These are phyloP conservation scores for Salvia sclarea DNA, from an alignment of 305 asterid species.

Conservation along the genomic window DNA sequence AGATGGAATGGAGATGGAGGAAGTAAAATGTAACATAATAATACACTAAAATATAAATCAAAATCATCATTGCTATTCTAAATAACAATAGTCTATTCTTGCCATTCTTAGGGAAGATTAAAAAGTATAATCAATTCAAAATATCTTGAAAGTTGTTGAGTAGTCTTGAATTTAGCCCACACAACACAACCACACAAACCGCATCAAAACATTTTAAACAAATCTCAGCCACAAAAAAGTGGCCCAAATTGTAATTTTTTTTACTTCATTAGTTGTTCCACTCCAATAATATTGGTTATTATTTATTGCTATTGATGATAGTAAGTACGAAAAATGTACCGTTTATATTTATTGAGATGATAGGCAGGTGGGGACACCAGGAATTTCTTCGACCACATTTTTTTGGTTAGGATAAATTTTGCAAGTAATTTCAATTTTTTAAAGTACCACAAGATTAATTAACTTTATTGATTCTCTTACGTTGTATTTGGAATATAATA, in stretches of 20 bases:
- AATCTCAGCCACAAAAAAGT: constrained; percentile 33
- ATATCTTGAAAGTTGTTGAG: constrained; percentile 33
- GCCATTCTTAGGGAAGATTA: not conserved
- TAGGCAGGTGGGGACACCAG: constrained; percentile 17
- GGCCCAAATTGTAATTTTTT: constrained; percentile 10
- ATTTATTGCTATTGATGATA: not conserved
- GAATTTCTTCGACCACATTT: constrained; percentile 3
- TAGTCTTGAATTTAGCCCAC: constrained; percentile 31
- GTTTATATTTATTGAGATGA: not conserved
- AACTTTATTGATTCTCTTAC: too few relatives aligned
- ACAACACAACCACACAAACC: constrained; percentile 1
- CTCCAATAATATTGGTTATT: not conserved
- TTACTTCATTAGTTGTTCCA: constrained; percentile 15
- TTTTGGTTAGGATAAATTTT: not conserved
- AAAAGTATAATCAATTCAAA: not conserved
- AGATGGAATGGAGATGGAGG: too few relatives aligned
- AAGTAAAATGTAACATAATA: too few relatives aligned
- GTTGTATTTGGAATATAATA: too few relatives aligned
- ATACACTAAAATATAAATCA: too few relatives aligned
- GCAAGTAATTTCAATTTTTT: not conserved
- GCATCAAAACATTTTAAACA: constrained; percentile 12
- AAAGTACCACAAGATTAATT: not conserved
- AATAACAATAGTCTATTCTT: not conserved
- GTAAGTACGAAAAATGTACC: constrained; percentile 22
- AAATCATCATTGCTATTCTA: too few relatives aligned